Percentiles rank a stretch among this genome's conserved stretches.
Evolutionary conservation across 257 asterid genomes (phyloP).

Genomic region (Avicennia marina): DNA sequence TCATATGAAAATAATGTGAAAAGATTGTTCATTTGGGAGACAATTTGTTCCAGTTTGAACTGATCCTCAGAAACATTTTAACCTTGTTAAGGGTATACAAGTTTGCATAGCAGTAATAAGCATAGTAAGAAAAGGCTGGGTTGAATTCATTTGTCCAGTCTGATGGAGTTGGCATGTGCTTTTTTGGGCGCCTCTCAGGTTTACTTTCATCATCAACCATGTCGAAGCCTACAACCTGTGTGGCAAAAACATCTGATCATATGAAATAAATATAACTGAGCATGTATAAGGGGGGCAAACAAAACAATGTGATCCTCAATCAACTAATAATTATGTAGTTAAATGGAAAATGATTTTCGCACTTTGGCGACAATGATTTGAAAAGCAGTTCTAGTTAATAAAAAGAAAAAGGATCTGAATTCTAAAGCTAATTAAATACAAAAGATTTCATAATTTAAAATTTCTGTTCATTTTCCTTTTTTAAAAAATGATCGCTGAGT

Average conservation of each 20-base stretch:
- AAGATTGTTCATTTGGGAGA: slow-evolving; percentile 4
- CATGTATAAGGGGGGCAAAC: too few species aligned
- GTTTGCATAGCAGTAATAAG: slow-evolving; percentile 94
- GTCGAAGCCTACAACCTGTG: slow-evolving; percentile 93
- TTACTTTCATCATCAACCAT: slow-evolving; percentile 98
- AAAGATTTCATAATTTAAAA: neutral
- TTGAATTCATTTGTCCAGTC: slow-evolving; percentile 91
- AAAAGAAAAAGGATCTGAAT: neutral
- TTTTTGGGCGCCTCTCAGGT: slow-evolving; percentile 95
- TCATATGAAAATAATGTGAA: slow-evolving; percentile 1
- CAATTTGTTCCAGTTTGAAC: slow-evolving; percentile 12
- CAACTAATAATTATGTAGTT: too few species aligned
- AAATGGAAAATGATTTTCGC: slow-evolving; percentile 1
- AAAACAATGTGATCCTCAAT: too few species aligned
- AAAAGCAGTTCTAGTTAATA: neutral
- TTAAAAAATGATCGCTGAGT: too few species aligned
- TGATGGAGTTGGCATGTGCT: slow-evolving; percentile 91
- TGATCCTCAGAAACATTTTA: slow-evolving; percentile 14
- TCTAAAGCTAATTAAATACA: neutral
- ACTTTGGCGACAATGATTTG: neutral
- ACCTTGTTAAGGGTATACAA: slow-evolving; percentile 89
- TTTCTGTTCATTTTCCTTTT: neutral
- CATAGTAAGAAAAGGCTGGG: slow-evolving; percentile 95
- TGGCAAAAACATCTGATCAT: slow-evolving; percentile 14
- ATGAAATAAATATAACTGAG: neutral